Evolutionary conservation across 257 asterid species (phyloP), one percentile per base, ranked within the genome.

Genomic region (Coffea eugenioides): DNA sequence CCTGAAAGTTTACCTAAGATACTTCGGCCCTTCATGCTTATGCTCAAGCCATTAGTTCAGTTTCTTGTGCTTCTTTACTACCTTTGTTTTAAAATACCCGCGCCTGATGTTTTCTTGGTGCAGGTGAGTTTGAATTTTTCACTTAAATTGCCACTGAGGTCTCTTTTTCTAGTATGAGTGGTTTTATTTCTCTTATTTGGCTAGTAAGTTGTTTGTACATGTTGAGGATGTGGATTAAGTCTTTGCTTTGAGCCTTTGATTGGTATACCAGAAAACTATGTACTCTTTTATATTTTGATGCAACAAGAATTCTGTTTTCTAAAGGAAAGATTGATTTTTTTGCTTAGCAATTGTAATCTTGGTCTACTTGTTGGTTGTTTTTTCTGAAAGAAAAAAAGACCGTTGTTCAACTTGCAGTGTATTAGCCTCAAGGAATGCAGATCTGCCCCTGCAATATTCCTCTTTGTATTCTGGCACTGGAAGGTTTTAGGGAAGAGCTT

Each of bases 31-130:
- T 72, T 95, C 43, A 75, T 95, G 80, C 97, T 95, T 76, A 84
- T 92, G 79, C 77, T 92, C 80, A 95, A 95, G 91, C 87, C 99
- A 54, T 69, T 95, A 71, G 76, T 93, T 84, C 98, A 95, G 88
- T 91, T 93, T 85, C 83, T 92, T 79, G 79, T 88, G 92, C 97
- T 95, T 84, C 91, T 95, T 79, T 95, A 98, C 97, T 93, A 95
- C 85, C 92, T 95, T 68, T 93, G 97, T 82, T 80, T 86, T 34
- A 95, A 88, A 86, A 91, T 95, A 83, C 93, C 98, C 0, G 91
- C 97, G 72, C 99, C 99, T 74, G 96, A 95, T 87, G 92, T 86
- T 85, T 92, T 90, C 86, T 75, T 95, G 54, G 97, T 95, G 87
- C 99, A 95, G 97, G 99, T 92, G 86, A 87, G 90, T 86, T 68